Evolutionary conservation across 2,329 filamentous ascomycete genomes (phyloP), one percentile per base, ranked within the genome.

Genomic region (Gliomastix tumulicola): DNA sequence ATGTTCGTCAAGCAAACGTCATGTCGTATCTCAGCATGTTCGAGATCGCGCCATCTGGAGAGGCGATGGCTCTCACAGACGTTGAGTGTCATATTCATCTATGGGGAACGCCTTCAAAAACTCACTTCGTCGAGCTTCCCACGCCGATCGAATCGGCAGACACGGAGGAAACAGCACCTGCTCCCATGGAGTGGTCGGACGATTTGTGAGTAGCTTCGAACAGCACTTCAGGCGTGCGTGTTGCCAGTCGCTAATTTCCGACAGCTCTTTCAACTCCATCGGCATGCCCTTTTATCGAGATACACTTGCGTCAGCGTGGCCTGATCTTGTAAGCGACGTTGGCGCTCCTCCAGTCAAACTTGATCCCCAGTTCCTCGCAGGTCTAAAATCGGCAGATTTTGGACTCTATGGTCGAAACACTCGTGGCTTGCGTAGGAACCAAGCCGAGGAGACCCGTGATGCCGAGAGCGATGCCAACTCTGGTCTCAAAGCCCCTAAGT

Each of bases 261-360:
- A n/a, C n/a, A 86, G 82, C 6, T 88, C 92, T 1, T 56, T 98
- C 30, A 97, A 82, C 59, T 76, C 80, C 22, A 70, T 97, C 35
- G 94, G 92, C 10, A 83, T 98, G 74, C 90, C 92, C 2, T 94
- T 89, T 57, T 98, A 98, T 57, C 79, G 89, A 43, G 90, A 97
- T 43, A 71, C 76, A 12, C 71, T 98, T 10, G 71, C 94, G 25
- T 98, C 92, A 4, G 82, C 86, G 25, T 96, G 90, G 88, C 88
- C 92, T 41, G 85, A 90, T 51, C 70, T 89, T 49, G 61, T 92
- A 2, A 90, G 84, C 40, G 88, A 96, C 55, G 75, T 94, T 27
- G 90, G 90, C 23, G 87, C 85, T 12, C 86, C 88, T 13, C 85
- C 89, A 1, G 62, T 72, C 11, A 86, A 82, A 42, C 71, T 89